These are phyloP conservation scores for Alternaria tenuissima DNA, from an alignment of 2,329 filamentous ascomycete species.

Conservation along the genomic window DNA sequence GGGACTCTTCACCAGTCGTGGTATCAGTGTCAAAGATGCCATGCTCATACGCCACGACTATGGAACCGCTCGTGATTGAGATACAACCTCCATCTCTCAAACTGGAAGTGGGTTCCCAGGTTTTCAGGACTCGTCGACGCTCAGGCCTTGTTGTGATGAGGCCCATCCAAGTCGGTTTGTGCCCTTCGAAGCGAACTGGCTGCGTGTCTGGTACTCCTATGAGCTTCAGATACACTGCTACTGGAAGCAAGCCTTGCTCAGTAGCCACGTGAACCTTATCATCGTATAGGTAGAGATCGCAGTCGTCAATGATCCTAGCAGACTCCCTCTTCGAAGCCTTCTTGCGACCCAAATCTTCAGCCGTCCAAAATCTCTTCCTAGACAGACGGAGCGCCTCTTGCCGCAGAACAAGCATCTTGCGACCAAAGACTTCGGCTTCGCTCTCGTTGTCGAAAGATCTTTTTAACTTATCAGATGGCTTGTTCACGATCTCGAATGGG, in stretches of 20 bases:
- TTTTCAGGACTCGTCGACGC: not conserved
- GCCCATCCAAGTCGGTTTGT: constrained; percentile 26
- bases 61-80: not conserved
- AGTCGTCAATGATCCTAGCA: constrained; percentile 16
- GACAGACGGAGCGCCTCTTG: constrained; percentile 2
- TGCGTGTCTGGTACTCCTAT: constrained; percentile 24
- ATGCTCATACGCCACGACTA: not conserved
- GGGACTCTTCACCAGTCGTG: not conserved
- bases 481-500: not conserved
- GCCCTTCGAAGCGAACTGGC: constrained; percentile 27
- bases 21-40: constrained; percentile 3
- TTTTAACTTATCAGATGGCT: constrained; percentile 1
- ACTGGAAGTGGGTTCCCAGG: not conserved
- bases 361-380: constrained; percentile 6
- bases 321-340: constrained; percentile 1
- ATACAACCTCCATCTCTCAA: not conserved
- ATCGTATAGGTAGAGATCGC: constrained; percentile 29
- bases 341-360: constrained; percentile 18
- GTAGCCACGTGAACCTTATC: constrained; percentile 26
- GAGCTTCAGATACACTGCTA: constrained; percentile 24
- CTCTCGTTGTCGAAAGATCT: not conserved
- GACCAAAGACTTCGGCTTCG: constrained; percentile 12
- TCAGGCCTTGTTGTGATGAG: not conserved
- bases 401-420: constrained; percentile 6
- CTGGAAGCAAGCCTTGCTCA: constrained; percentile 24